Evolutionary conservation across 2,329 filamentous ascomycete genomes (phyloP), one percentile per base, ranked within the genome.

Genomic region (Ceratocystis cacaofunesta): DNA sequence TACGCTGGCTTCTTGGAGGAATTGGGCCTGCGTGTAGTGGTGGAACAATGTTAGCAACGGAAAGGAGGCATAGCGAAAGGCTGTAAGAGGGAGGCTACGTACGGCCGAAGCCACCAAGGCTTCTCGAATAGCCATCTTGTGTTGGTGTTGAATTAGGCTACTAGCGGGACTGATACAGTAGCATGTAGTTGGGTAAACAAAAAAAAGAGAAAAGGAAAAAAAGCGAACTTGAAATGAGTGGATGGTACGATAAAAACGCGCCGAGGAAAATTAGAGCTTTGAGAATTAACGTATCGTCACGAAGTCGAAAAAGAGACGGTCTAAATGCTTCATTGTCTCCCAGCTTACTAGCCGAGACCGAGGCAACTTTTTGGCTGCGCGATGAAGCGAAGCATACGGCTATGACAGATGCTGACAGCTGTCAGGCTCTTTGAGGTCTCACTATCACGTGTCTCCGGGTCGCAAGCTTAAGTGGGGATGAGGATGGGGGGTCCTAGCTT

Each of bases 1-100:
- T 70, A 99, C 92, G 63, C 87, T 95, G 10, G 94, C 92, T 74
- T 99, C 94, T 77, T 95, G 90, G 68, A 99, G 85, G 76, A 99
- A 58, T 58, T 58, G 52, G 28, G 52, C 17, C 90, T 92, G 72
- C 55, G 41, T 19, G n/a, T 10, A 32, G 7, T 10, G 15, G 7
- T 22, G 63, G 48, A 22, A 10, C 36, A 17, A 22, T 55, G 72
- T 72, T 71, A 71, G 69, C 62, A 65, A 50, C 28, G 22, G 17
- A 17, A 15, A 17, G 52, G 5, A 32, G n/a, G 2, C 19, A 52
- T 12, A 15, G 3, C 0, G 57, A 60, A 25, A 48, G 30, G 30
- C 36, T 62, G 5, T 32, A 25, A 58, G 30, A 60, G 58, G 7
- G 62, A 63, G 48, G 15, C 28, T 28, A 75, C 76, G 71, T 80